These are phyloP conservation scores for Aureobasidium sp. DNA, from an alignment of 2,329 filamentous ascomycete genomes.

Conservation along the genomic window DNA sequence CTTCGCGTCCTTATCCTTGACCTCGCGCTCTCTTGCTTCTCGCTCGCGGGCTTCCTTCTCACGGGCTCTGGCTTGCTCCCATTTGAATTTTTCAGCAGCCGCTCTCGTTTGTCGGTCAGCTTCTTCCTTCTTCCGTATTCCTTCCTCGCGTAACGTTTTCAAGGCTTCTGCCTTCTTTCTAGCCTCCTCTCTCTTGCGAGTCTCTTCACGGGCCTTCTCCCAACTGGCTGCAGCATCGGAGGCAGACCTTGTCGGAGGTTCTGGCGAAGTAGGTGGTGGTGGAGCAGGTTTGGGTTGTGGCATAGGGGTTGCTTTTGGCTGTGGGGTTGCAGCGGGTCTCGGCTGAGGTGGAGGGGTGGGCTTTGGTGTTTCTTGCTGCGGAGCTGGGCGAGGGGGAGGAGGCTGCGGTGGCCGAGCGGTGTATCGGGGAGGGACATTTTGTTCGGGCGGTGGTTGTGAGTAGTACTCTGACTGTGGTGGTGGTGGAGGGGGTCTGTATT, in stretches of 20 bases:
- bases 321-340: conserved; percentile 15
- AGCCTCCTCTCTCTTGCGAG: conserved; percentile 54
- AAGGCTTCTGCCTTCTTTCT: conserved; percentile 50
- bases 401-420: conserved; percentile 3
- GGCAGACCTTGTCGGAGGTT: conserved; percentile 25
- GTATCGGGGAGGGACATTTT: conserved; percentile 13
- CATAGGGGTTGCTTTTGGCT: conserved; percentile 10
- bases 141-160: conserved; percentile 49
- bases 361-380: too few species aligned
- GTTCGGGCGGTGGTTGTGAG: not conserved
- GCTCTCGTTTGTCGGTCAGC: conserved; percentile 36
- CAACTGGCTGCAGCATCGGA: conserved; percentile 29
- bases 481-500: not conserved
- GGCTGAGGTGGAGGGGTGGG: conserved; percentile 14
- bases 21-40: conserved; percentile 38
- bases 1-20: conserved; percentile 30
- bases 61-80: conserved; percentile 40
- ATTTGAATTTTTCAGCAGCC: conserved; percentile 42
- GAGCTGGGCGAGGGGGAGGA: too few species aligned
- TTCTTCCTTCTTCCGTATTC: conserved; percentile 41
- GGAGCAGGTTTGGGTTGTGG: conserved; percentile 5
- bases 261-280: conserved; percentile 18
- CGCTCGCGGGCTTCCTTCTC: conserved; percentile 41
- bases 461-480: conserved; percentile 6
- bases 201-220: conserved; percentile 64